phyloP scores from a whole-genome alignment of 176 grass and related monocot genomes.

The Rhynchospora breviuscula region DNA sequence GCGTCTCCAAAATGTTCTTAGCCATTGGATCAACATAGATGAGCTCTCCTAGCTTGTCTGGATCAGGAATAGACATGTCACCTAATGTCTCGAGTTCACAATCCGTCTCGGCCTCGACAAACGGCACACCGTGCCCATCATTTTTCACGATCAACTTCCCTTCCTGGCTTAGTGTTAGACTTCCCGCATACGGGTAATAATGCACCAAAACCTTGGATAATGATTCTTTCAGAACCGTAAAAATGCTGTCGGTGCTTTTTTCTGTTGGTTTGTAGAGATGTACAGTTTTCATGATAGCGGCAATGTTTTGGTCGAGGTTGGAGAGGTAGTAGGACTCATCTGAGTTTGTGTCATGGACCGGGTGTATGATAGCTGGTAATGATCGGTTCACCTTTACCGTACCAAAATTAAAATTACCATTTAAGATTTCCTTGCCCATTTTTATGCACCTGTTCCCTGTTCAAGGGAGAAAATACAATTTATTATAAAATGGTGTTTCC shows the following conservation, averaged over 20 bases:
- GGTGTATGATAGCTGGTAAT: slow-evolving; percentile 31
- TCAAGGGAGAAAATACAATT: not conserved
- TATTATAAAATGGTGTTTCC: too few species aligned
- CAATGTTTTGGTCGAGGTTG: slow-evolving; percentile 53
- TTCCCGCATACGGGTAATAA: slow-evolving; percentile 43
- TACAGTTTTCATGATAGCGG: slow-evolving; percentile 53
- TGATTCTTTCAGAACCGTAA: slow-evolving; percentile 27
- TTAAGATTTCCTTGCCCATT: slow-evolving; percentile 11
- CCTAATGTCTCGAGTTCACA: slow-evolving; percentile 22
- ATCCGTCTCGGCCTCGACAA: slow-evolving; percentile 38
- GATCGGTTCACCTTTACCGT: slow-evolving; percentile 28
- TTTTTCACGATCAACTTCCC: slow-evolving; percentile 42
- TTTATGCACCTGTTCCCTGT: not conserved
- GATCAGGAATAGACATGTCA: slow-evolving; percentile 24
- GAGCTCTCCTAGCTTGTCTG: slow-evolving; percentile 26
- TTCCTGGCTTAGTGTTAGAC: slow-evolving; percentile 28
- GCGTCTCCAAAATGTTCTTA: slow-evolving; percentile 20
- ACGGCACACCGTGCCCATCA: slow-evolving; percentile 40
- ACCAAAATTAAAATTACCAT: not conserved
- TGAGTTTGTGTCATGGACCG: not conserved
- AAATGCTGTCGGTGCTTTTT: not conserved
- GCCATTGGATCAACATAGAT: slow-evolving; percentile 22
- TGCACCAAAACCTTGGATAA: slow-evolving; percentile 43
- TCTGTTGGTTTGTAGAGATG: slow-evolving; percentile 38
- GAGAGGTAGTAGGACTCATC: slow-evolving; percentile 48